Base-by-base conservation (phyloP, 768 basidiomycete species). In the Flagelloscypha sp. region DNA sequence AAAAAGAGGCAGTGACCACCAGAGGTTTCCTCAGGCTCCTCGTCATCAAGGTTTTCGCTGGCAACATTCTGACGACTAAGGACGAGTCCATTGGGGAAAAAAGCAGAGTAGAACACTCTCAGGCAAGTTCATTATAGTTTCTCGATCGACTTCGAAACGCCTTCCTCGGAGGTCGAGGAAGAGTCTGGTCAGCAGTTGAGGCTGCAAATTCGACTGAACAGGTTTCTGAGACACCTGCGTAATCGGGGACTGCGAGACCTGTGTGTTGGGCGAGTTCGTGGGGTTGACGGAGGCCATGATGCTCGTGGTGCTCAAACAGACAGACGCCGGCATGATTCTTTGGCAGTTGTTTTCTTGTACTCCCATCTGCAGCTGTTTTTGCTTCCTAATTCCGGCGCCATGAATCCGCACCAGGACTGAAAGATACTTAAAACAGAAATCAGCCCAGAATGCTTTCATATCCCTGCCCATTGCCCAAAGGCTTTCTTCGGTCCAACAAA, bases 41-140 rank as follows among this genome's bases (percentile, higher is more conserved):
- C 85, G 27, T 76, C 79, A 25, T 78, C 84, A 18, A 77, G 82
- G 15, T 77, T 80, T 38, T 83, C 84, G 6, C 76, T 75, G 12
- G 79, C 79, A 6, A 74, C 72, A 41, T 82, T 84, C 52, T 93
- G 87, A 42, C 92, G 71, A 53, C 84, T 90, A 36, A 97, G 71
- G 24, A 97, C 90, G 41, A 97, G 76, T 13, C 94, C 95, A 52
- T 98, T 98, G 7, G 95, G 95, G 54, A 98, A 99, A n/a, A 43
- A 99, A 69, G 58, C 93, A 97, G 24, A 99, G 67, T 35, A 98
- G 70, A 30, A 99, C 90, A 12, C 87, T 90, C 74, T 99, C 95
- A 2, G 95, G 95, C 13, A 99, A 72, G 56, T 93, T 89, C 92
- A 98, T 95, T 54, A 99, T 83, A 5, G 86, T 92, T 63, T 98